These are phyloP conservation scores for Rosa lucieae DNA, from an alignment of 306 rosid species.

Conservation along the genomic window DNA sequence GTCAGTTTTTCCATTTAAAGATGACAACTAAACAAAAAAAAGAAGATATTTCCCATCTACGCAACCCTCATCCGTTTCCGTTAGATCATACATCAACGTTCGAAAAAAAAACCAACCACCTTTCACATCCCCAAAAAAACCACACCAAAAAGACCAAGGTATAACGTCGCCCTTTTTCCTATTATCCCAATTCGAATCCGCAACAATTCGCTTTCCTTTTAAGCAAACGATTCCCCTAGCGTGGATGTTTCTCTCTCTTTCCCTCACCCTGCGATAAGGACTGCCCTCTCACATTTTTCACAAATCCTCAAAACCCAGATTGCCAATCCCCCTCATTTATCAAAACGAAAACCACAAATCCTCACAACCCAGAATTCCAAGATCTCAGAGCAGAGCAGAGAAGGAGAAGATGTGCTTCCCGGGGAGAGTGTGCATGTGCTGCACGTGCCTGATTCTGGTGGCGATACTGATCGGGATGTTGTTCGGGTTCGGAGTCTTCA, in stretches of 20 bases:
- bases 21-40: too few species aligned
- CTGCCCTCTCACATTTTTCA: not conserved
- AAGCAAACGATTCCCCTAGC: not conserved
- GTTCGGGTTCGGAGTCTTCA: slow-evolving; percentile 81
- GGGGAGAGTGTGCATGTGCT: slow-evolving; percentile 60
- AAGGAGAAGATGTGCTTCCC: slow-evolving; percentile 48
- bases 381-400: not conserved
- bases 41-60: too few species aligned
- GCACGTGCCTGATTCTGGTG: slow-evolving; percentile 59
- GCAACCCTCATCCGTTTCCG: too few species aligned
- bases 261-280: too few species aligned
- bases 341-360: not conserved
- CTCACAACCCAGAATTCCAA: not conserved
- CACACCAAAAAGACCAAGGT: not conserved
- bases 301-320: not conserved
- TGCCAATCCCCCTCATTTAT: not conserved
- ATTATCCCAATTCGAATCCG: not conserved
- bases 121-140: too few species aligned
- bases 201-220: not conserved
- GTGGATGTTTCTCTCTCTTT: not conserved
- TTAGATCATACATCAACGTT: too few species aligned
- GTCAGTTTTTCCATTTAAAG: too few species aligned
- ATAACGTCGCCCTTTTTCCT: not conserved
- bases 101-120: too few species aligned
- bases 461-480: slow-evolving; percentile 53